Base-by-base conservation (phyloP, 306 rosid genomes). In the Glycine latifolia region DNA sequence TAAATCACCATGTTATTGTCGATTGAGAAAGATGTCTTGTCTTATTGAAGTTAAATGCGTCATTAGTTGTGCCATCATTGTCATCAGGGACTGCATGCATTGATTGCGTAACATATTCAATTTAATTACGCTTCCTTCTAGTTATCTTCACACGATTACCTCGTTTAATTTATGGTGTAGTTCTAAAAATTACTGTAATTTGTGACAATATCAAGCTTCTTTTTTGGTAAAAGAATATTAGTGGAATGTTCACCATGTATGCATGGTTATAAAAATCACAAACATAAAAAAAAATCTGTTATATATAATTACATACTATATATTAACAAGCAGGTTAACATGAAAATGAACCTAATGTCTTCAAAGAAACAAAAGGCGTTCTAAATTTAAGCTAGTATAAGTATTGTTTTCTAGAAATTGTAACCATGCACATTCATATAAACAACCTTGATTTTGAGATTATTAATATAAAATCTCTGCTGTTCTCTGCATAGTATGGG, bases 41-140 rank as follows among this genome's bases (percentile, higher is more conserved):
- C 63, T 39, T 71, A 3, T 58, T 35, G 68, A 67, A 11, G 41
- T 10, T 66, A 68, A 66, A 10, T 67, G 50, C 73, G 60, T 31
- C 52, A 48, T 75, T 81, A 59, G 47, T 82, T 76, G 56, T 59
- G 73, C 47, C 67, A 49, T 76, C 82, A 39, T 59, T 75, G 2
- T 69, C 74, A 47, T 76, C 68, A 15, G 39, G 14, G 31, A 15
- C 77, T 67, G n/a, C 31, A 26, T 14, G 1, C 12, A 56, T 65
- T 33, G 52, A 77, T 7, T 66, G 11, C 63, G n/a, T 14, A 48
- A 8, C 14, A 13, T 6, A 39, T 76, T 76, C 10, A 61, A 55
- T 55, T 37, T 39, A 73, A 55, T 11, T 16, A 43, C 2, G 0
- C 11, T 43, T 67, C 7, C 43, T 65, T 65, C n/a, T 62, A 56